Percentiles rank a stretch among this genome's conserved stretches.
Conservation (phyloP, 2,329 filamentous ascomycete genomes). For the Exophiala oligosperma region DNA sequence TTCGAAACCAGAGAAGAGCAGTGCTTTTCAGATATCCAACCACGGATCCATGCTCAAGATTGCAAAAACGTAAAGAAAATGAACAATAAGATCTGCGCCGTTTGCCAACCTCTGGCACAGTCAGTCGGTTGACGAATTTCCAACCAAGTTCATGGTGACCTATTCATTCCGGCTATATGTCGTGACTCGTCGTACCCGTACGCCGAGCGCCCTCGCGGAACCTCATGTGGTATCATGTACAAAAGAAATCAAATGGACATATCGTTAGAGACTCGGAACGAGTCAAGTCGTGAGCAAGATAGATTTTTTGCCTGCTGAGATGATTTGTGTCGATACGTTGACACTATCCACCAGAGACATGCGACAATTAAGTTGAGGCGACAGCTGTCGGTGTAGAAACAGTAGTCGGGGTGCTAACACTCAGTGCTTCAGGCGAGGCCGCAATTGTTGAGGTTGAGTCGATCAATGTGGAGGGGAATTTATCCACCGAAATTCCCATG, state of each 20-base stretch:
- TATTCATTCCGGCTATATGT: constrained; percentile 10
- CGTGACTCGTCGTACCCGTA: constrained; percentile 17
- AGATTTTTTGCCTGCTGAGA: not conserved
- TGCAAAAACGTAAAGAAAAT: not conserved
- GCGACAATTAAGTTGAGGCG: constrained; percentile 5
- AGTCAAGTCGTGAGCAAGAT: not conserved
- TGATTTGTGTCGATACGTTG: no score
- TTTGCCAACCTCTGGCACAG: constrained; percentile 4
- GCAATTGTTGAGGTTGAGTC: constrained; percentile 5
- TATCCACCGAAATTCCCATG: constrained; percentile 7
- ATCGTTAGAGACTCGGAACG: constrained; percentile 13
- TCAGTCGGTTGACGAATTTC: constrained; percentile 1
- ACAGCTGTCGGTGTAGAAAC: constrained; percentile 13
- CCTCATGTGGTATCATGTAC: constrained; percentile 26
- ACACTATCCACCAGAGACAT: not conserved
- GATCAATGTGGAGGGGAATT: constrained; percentile 21
- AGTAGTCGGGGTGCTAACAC: constrained; percentile 4
- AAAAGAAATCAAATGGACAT: constrained; percentile 11
- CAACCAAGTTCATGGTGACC: not conserved
- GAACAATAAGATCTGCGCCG: not conserved
- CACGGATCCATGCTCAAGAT: not conserved
- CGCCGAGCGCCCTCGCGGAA: constrained; percentile 23
- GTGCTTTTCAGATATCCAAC: constrained; percentile 17
- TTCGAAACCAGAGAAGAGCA: not conserved
- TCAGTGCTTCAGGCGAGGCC: constrained; percentile 6